Evolutionary conservation across 495 filamentous ascomycete species (phyloP).

Genomic region (Penicillium simplicissimum): DNA sequence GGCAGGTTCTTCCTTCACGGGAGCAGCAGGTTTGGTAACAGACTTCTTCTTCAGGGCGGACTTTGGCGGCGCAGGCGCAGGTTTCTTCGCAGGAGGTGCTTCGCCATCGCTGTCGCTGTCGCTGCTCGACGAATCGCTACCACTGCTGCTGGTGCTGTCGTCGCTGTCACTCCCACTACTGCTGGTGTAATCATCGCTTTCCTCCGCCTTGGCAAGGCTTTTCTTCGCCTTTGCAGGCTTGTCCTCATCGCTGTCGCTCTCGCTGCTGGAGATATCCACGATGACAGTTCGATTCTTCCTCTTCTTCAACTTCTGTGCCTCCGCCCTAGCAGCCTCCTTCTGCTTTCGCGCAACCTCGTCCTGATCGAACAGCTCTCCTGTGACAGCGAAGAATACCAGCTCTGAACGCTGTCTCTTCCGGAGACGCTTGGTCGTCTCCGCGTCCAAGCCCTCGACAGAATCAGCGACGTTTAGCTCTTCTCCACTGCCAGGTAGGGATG

Average conservation of each 20-base stretch:
- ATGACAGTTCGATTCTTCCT: slow-evolving; percentile 54
- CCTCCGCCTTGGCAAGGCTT: slow-evolving; percentile 23
- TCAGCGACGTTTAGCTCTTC: slow-evolving; percentile 37
- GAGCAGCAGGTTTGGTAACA: slow-evolving; percentile 4
- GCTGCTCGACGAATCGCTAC: slow-evolving; percentile 22
- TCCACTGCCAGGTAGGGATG: slow-evolving; percentile 27
- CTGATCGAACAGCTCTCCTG: slow-evolving; percentile 34
- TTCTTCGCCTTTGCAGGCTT: slow-evolving; percentile 14
- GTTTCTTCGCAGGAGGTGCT: slow-evolving; percentile 22
- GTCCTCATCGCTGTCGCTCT: slow-evolving; percentile 32
- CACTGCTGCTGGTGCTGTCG: slow-evolving; percentile 26
- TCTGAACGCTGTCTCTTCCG: slow-evolving; percentile 49
- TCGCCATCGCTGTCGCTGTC: slow-evolving; percentile 26
- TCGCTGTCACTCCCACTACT: slow-evolving; percentile 9
- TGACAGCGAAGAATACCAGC: slow-evolving; percentile 45
- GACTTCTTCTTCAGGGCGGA: slow-evolving; percentile 13
- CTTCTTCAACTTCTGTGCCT: slow-evolving; percentile 47
- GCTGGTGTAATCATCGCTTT: slow-evolving; percentile 23
- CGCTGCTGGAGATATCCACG: slow-evolving; percentile 50
- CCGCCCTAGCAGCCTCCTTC: slow-evolving; percentile 33
- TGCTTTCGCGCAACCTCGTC: slow-evolving; percentile 13
- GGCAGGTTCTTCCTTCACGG: slow-evolving; percentile 14
- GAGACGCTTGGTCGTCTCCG: slow-evolving; percentile 40
- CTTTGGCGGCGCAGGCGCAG: slow-evolving; percentile 12
- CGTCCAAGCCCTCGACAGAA: slow-evolving; percentile 39